Conservation (phyloP, 129 eudicot species). For the Ambrosia trifida region DNA sequence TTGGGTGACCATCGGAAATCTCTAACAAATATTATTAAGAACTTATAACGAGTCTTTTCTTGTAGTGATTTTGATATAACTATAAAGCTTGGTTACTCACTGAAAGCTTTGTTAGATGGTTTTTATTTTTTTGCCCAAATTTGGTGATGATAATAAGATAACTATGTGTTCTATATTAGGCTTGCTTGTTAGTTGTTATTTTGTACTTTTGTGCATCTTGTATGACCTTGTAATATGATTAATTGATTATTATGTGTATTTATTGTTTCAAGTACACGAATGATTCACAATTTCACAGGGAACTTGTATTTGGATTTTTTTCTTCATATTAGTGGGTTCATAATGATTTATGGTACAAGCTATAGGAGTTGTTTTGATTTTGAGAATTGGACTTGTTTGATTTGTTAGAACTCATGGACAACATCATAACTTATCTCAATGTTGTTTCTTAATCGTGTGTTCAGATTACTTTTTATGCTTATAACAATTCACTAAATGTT, state of each 20-base stretch:
- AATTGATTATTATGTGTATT: no score
- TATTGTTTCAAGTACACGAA: no score
- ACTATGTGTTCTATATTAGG: not conserved
- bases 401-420: conserved; percentile 12
- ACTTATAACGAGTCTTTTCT: no score
- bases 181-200: conserved; percentile 1
- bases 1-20: no score
- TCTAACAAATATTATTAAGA: no score
- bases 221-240: no score
- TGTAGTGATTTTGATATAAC: no score
- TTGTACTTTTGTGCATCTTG: not conserved
- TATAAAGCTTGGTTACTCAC: no score
- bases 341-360: not conserved
- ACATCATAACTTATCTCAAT: not conserved
- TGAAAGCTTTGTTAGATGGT: conserved; percentile 43
- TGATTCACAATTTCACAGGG: no score
- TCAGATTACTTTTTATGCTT: no score
- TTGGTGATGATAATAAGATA: not conserved
- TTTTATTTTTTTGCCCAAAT: not conserved
- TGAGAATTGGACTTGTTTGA: no score
- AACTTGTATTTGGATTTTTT: not conserved
- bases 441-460: conserved; percentile 3
- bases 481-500: no score
- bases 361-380: not conserved
- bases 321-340: conserved; percentile 2